Evolutionary conservation across 2,329 filamentous ascomycete genomes (phyloP).

Genomic region (Diplodia corticola): DNA sequence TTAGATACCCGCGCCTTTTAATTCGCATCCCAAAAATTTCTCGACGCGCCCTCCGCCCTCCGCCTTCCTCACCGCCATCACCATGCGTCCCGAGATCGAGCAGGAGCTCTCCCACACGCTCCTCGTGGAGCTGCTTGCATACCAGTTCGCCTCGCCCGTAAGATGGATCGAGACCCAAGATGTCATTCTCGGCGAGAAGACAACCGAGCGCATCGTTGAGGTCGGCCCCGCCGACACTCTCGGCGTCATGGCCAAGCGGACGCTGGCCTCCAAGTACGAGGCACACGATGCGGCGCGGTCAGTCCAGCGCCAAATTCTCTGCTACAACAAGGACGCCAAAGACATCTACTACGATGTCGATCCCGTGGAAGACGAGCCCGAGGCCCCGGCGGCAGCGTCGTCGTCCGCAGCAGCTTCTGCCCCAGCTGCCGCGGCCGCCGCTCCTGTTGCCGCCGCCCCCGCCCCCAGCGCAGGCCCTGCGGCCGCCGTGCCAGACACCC

Average conservation of each 20-base stretch:
- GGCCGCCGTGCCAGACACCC: slow-evolving; percentile 79
- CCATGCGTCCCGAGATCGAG: slow-evolving; percentile 97
- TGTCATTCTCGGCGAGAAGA: slow-evolving; percentile 96
- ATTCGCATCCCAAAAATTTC: slow-evolving; percentile 18
- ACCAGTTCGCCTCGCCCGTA: slow-evolving; percentile 97
- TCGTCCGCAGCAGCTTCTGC: slow-evolving; percentile 50
- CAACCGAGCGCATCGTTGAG: slow-evolving; percentile 95
- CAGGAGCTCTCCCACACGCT: slow-evolving; percentile 98
- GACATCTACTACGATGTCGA: slow-evolving; percentile 99
- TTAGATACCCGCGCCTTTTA: slow-evolving; percentile 21
- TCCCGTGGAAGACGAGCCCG: slow-evolving; percentile 81
- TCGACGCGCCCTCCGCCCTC: slow-evolving; percentile 16
- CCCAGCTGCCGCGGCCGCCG: slow-evolving; percentile 55
- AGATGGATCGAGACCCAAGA: slow-evolving; percentile 99
- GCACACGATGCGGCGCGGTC: slow-evolving; percentile 97
- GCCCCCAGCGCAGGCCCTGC: slow-evolving; percentile 78
- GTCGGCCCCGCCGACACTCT: slow-evolving; percentile 96
- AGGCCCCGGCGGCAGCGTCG: slow-evolving; percentile 53
- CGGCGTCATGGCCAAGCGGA: slow-evolving; percentile 95
- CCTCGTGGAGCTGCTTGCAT: slow-evolving; percentile 97
- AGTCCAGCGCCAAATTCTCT: slow-evolving; percentile 93
- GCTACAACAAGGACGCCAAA: slow-evolving; percentile 99
- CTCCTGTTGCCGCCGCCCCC: slow-evolving; percentile 57
- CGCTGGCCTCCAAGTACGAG: slow-evolving; percentile 95
- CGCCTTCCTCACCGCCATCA: slow-evolving; percentile 18